Percentiles rank a stretch among this genome's conserved stretches.
Conservation (phyloP, 1,139 yeast species). For the Sugiyamaella sp. region DNA sequence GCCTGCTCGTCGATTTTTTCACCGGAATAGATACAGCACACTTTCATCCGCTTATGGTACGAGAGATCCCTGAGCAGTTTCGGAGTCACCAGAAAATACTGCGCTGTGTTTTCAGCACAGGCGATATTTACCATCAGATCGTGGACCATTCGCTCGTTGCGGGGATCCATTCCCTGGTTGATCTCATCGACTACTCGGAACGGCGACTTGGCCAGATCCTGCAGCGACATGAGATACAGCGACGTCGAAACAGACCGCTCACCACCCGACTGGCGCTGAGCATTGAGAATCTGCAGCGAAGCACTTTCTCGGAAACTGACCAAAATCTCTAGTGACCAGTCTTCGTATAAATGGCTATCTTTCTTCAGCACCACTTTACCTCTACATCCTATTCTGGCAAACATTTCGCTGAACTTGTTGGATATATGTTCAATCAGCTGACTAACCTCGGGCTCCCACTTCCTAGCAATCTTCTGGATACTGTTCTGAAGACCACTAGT, state of each 20-base stretch:
- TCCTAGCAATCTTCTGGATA: constrained; percentile 35
- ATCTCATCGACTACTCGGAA: constrained; percentile 97
- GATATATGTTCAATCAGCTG: constrained; percentile 57
- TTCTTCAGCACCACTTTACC: constrained; percentile 72
- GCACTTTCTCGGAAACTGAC: constrained; percentile 78
- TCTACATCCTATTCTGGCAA: constrained; percentile 76
- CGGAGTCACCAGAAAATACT: constrained; percentile 92
- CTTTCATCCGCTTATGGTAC: constrained; percentile 80
- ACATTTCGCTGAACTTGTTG: constrained; percentile 62
- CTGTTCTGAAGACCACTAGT: constrained; percentile 25
- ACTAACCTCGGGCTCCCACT: constrained; percentile 65
- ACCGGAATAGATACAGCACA: constrained; percentile 85
- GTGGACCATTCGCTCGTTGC: constrained; percentile 87
- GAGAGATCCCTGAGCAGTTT: constrained; percentile 77
- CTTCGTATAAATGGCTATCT: constrained; percentile 49
- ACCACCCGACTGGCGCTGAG: constrained; percentile 95
- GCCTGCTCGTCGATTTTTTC: constrained; percentile 30
- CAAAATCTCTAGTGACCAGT: constrained; percentile 83
- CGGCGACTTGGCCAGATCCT: constrained; percentile 88
- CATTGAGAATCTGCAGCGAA: constrained; percentile 68
- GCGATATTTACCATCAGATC: constrained; percentile 85
- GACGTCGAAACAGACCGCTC: constrained; percentile 96
- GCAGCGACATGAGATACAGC: constrained; percentile 85
- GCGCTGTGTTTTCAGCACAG: constrained; percentile 61
- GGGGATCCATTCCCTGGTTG: constrained; percentile 98